Evolutionary conservation across 2,329 filamentous ascomycete species (phyloP).

Genomic region (Cordyceps cicadae): DNA sequence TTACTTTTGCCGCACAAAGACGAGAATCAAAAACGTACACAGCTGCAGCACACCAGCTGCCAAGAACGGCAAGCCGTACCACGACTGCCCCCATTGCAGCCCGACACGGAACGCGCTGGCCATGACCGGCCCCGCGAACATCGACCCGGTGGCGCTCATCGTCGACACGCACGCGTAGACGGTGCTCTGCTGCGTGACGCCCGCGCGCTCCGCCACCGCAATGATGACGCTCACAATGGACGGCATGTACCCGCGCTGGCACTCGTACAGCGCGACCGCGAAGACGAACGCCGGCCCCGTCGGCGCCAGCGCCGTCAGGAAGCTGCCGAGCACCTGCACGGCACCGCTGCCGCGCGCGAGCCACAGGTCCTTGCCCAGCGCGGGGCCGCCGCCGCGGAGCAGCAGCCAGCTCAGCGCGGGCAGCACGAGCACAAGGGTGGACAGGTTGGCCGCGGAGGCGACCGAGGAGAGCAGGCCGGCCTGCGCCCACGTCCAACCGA

Average conservation of each 20-base stretch:
- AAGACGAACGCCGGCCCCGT: neutral
- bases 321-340: slow-evolving; percentile 6
- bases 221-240: slow-evolving; percentile 5
- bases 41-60: slow-evolving; percentile 7
- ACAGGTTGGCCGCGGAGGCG: neutral
- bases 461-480: slow-evolving; percentile 5
- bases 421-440: slow-evolving; percentile 2
- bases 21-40: neutral
- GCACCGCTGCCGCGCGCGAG: slow-evolving; percentile 5
- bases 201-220: neutral
- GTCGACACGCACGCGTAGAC: slow-evolving; percentile 2
- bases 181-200: neutral
- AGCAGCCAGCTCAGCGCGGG: neutral
- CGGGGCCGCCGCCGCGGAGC: neutral
- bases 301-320: slow-evolving; percentile 8
- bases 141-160: neutral
- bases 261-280: slow-evolving; percentile 3
- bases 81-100: slow-evolving; percentile 7
- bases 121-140: slow-evolving; percentile 4
- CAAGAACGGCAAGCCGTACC: slow-evolving; percentile 9
- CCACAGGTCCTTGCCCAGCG: slow-evolving; percentile 9
- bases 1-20: slow-evolving; percentile 6
- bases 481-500: slow-evolving; percentile 10
- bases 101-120: slow-evolving; percentile 4
- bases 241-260: neutral